Evolutionary conservation across 306 rosid genomes (phyloP), one percentile per base, ranked within the genome.

Genomic region (Heteromeles arbutifolia): DNA sequence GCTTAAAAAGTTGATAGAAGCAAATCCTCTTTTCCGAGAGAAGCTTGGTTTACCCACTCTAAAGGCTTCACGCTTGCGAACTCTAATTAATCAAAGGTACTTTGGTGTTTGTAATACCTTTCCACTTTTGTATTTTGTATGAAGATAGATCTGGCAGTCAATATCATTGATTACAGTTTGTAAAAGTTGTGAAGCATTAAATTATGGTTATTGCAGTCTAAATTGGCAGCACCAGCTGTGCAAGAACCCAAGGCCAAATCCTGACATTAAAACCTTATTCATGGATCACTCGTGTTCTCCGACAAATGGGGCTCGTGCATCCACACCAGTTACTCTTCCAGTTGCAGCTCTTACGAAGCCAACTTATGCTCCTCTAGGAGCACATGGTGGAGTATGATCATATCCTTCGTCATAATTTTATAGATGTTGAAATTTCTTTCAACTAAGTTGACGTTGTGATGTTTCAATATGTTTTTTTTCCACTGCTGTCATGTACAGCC

Each of bases 211-310:
- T 21, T 68, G 56, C 76, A 78, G 81, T 71, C 72, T 77, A 69
- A 77, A 77, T 59, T 77, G 80, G 80, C 80, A 77, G 62, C 80
- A 77, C 45, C 80, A 77, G 65, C 76, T 78, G 37, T 78, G 81
- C 71, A 78, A 70, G 43, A 78, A 70, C 76, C 81, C 72, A 62
- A 70, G 76, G 76, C 65, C 70, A n/a, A 78, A 70, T 59, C 76
- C 81, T 29, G 81, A 78, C 63, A 78, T 78, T 78, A 78, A 78
- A 67, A 78, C 81, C 34, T 70, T 78, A 52, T 78, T 70, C 70
- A 71, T 65, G 48, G 81, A 78, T 65, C 81, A 78, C 48, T 37
- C 71, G 3, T 78, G 80, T 69, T 57, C 62, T 77, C 69, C 74
- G 18, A 39, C 79, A 24, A 76, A 76, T 57, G 80, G 80, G 44